Conservation (phyloP, 2,329 filamentous ascomycete species). For the Microcyclospora pomicola region DNA sequence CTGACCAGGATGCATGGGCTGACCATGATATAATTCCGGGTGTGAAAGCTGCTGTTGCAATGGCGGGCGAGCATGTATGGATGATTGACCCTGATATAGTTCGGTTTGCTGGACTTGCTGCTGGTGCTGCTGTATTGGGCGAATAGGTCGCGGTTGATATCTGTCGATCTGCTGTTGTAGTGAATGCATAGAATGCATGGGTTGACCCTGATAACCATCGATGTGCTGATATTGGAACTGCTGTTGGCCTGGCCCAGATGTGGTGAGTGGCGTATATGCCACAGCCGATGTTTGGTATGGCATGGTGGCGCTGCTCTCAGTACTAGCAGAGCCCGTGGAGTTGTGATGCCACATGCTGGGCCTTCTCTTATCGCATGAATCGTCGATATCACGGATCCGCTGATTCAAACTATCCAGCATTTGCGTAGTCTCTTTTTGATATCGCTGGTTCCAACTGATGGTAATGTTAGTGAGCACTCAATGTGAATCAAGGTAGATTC, state of each 20-base stretch:
- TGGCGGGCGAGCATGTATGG: conserved; percentile 1
- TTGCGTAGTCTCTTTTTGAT: conserved; percentile 30
- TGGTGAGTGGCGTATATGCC: no score
- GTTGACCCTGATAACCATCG: conserved; percentile 2
- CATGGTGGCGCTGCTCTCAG: conserved; percentile 11
- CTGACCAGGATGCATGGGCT: conserved; percentile 1
- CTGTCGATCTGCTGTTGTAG: neutral
- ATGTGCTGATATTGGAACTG: conserved; percentile 3
- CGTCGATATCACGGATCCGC: conserved; percentile 22
- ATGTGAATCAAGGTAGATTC: no score
- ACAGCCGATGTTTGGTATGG: conserved; percentile 2
- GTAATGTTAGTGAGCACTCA: conserved; percentile 2
- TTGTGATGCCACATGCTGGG: conserved; percentile 17
- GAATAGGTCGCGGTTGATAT: neutral
- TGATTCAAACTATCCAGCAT: conserved; percentile 30
- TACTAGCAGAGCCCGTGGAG: conserved; percentile 15
- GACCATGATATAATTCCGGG: conserved; percentile 2
- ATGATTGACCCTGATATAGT: conserved; percentile 6
- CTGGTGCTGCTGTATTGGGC: conserved; percentile 1
- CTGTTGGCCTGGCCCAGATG: conserved; percentile 9
- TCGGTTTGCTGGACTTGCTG: conserved; percentile 6
- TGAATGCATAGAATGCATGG: neutral
- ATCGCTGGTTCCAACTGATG: conserved; percentile 33
- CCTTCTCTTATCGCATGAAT: conserved; percentile 6
- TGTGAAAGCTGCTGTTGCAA: conserved; percentile 5